Evolutionary conservation across 495 filamentous ascomycete species (phyloP).

Genomic region (Aspergillus funiculosus): DNA sequence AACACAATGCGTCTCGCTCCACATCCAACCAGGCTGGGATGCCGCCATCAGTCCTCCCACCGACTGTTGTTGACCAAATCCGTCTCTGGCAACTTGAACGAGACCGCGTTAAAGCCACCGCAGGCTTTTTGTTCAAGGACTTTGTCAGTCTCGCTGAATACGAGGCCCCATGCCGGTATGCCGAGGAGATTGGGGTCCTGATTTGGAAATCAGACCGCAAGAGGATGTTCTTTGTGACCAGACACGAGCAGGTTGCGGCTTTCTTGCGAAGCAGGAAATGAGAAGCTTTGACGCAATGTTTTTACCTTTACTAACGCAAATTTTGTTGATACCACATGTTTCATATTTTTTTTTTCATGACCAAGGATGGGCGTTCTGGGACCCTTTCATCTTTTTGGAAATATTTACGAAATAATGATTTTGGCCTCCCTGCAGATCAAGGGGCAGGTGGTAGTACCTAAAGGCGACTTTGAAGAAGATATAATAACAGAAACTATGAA

Average conservation of each 20-base stretch:
- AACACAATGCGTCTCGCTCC: slow-evolving; percentile 48
- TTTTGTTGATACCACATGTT: slow-evolving; percentile 8
- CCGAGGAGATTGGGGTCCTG: slow-evolving; percentile 87
- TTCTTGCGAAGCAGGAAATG: slow-evolving; percentile 62
- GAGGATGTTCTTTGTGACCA: slow-evolving; percentile 80
- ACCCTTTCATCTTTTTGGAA: neutral
- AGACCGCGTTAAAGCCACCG: slow-evolving; percentile 76
- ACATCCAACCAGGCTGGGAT: slow-evolving; percentile 33
- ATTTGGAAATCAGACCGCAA: slow-evolving; percentile 76
- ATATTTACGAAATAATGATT: slow-evolving; percentile 3
- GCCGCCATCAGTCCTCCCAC: slow-evolving; percentile 64
- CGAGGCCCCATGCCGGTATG: slow-evolving; percentile 65
- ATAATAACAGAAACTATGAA: too few relatives aligned
- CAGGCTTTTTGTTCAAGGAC: slow-evolving; percentile 84
- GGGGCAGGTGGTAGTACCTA: neutral
- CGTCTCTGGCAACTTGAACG: slow-evolving; percentile 95
- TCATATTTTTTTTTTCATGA: slow-evolving; percentile 6
- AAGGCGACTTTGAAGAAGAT: too few relatives aligned
- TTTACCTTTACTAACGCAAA: neutral
- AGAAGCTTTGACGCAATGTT: neutral
- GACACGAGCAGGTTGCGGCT: slow-evolving; percentile 74
- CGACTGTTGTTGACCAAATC: slow-evolving; percentile 97
- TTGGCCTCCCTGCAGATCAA: neutral
- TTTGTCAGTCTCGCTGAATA: slow-evolving; percentile 75
- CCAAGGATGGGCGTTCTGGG: slow-evolving; percentile 3